Evolutionary conservation across 768 basidiomycete species (phyloP), one percentile per base, ranked within the genome.

Genomic region (Dacryopinax primogenitus): DNA sequence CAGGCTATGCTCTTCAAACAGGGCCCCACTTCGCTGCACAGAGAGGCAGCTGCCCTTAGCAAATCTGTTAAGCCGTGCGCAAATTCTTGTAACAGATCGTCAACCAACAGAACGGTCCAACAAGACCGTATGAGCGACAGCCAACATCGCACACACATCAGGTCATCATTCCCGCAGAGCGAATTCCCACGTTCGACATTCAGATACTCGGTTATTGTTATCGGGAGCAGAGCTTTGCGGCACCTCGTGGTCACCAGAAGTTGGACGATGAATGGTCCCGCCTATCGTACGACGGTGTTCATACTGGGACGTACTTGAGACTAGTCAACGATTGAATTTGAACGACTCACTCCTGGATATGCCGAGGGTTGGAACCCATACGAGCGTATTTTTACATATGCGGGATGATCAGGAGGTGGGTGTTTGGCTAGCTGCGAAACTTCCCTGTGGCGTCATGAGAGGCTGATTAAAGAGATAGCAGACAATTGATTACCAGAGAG

Each of bases 231-330:
- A 9, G 3, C 21, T 4, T 58, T 26, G 26, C 18, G 51, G 9
- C 9, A 18, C 15, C 6, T 32, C 26, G n/a, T n/a, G n/a, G 30
- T 23, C 51, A 32, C 9, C 32, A 15, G 32, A 4, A 58, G 6
- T 30, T 9, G 51, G 32, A 28, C 32, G 51, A 28, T 6, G 15
- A 32, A n/a, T n/a, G n/a, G n/a, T n/a, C n/a, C 51, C 51, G 3
- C 94, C 94, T 71, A 92, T 88, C 1, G 95, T 96, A 85, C 95
- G 88, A n/a, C 90, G 79, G 73, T 98, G 95, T 69, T 86, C 86
- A 70, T 97, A 98, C 0, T 58, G 23, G 26, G 6, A 4, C 30
- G 51, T 39, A 58, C 51, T 2, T 58, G 26, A 58, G 51, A 7
- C 26, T 30, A 58, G 15, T 13, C 11, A 47, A 26, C 11, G 26